phyloP scores from a whole-genome alignment of 2,329 filamentous ascomycete genomes.

The Fusarium circinatum region DNA sequence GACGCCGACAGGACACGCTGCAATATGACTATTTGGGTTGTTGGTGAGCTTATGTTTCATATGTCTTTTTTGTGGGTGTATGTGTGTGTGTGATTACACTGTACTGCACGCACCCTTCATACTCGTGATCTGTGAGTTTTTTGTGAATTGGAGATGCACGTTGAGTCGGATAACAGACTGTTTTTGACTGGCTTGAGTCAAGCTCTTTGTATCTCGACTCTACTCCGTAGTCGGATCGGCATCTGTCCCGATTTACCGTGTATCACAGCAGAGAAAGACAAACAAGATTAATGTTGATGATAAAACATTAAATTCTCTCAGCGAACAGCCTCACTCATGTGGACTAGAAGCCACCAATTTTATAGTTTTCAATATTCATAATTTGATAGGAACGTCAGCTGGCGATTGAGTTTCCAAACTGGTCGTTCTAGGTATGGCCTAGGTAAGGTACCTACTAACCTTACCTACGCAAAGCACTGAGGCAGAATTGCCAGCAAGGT shows the following conservation, averaged over 20 bases:
- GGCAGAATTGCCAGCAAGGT: conserved; percentile 14
- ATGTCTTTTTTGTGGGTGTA: background rate
- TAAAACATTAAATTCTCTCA: background rate
- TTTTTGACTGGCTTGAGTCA: conserved; percentile 6
- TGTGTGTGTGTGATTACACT: background rate
- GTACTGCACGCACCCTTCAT: conserved; percentile 40
- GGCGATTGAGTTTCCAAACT: background rate
- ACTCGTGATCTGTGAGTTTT: background rate
- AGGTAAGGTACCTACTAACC: no score
- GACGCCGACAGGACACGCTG: conserved; percentile 96
- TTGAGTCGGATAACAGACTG: background rate
- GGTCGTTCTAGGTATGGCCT: background rate
- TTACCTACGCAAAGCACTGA: background rate
- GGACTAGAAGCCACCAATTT: background rate
- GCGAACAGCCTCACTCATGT: background rate
- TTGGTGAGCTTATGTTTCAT: conserved; percentile 19
- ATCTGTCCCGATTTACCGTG: conserved; percentile 29
- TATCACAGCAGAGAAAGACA: background rate
- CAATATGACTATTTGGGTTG: conserved; percentile 75
- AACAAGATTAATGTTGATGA: background rate
- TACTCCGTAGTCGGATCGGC: conserved; percentile 32
- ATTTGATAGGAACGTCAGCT: background rate
- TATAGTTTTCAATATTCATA: background rate
- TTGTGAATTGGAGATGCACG: background rate
- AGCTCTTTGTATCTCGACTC: conserved; percentile 14